phyloP scores from a whole-genome alignment of 441 rosid species.

The Eruca vesicaria region DNA sequence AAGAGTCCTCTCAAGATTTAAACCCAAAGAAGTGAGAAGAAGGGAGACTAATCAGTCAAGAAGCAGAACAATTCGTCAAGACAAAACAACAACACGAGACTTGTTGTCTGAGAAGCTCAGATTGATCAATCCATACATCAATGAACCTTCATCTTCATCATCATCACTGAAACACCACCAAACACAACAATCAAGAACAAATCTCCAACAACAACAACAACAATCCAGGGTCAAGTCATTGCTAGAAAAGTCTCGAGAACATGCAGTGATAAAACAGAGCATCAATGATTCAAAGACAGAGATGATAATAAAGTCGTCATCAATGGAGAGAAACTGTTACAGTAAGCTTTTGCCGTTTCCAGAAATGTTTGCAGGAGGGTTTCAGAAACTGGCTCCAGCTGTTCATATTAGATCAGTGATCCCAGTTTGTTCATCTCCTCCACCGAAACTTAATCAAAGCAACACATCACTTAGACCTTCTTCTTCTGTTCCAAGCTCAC shows the following conservation, averaged over 20 bases:
- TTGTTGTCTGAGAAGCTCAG: conserved; percentile 37
- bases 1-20: conserved; percentile 48
- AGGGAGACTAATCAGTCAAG: conserved; percentile 50
- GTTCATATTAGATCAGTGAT: conserved; percentile 78
- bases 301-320: conserved; percentile 29
- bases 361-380: conserved; percentile 36
- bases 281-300: conserved; percentile 27
- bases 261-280: conserved; percentile 41
- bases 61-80: conserved; percentile 41
- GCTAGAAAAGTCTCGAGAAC: conserved; percentile 37
- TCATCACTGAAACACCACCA: conserved; percentile 39
- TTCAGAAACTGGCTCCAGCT: conserved; percentile 57
- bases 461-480: conserved; percentile 8
- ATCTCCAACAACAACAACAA: conserved; percentile 22
- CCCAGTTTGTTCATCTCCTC: conserved; percentile 77
- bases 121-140: conserved; percentile 48
- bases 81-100: conserved; percentile 21
- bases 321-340: conserved; percentile 28
- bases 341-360: conserved; percentile 21
- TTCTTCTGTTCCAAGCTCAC: conserved; percentile 15
- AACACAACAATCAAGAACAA: conserved; percentile 44
- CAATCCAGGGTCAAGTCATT: conserved; percentile 23
- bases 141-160: conserved; percentile 35
- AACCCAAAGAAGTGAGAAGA: conserved; percentile 46
- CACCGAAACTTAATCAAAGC: conserved; percentile 12